A percentile compares a stretch with the other conserved stretches of the same genome.
These are phyloP conservation scores for Aspergillus panamensis DNA, from an alignment of 495 filamentous ascomycete species.

Conservation along the genomic window DNA sequence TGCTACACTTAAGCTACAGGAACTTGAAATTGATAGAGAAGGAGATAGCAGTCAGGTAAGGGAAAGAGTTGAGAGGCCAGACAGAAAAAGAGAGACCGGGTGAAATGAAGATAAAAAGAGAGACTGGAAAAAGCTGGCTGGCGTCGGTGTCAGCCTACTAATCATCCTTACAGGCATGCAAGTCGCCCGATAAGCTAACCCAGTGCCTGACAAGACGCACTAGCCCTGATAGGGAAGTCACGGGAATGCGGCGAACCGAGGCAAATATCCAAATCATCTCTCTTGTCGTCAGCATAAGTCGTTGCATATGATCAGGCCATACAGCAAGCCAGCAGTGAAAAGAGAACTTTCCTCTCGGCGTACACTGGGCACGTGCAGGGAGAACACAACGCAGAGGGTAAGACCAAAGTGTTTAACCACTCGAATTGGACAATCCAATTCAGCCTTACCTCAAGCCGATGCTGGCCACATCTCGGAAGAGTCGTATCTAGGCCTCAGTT, in stretches of 20 bases:
- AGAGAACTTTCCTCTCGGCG: too few relatives aligned
- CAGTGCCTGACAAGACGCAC: background rate
- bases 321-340: too few relatives aligned
- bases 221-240: background rate
- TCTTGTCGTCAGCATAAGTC: background rate
- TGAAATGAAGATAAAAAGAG: background rate
- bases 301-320: background rate
- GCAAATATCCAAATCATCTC: background rate
- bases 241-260: background rate
- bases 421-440: background rate
- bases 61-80: background rate
- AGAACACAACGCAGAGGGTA: too few relatives aligned
- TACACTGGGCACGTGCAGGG: too few relatives aligned
- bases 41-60: background rate
- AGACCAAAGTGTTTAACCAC: too few relatives aligned
- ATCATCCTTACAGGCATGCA: conserved; percentile 1
- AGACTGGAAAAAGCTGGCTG: background rate
- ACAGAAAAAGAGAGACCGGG: background rate
- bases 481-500: background rate
- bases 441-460: background rate
- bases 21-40: background rate
- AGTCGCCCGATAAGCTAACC: background rate
- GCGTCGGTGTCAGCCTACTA: background rate
- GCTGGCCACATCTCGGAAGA: background rate
- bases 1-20: background rate